Evolutionary conservation across 2,329 filamentous ascomycete species (phyloP).

Genomic region (Hymenoscyphus fraxineus): DNA sequence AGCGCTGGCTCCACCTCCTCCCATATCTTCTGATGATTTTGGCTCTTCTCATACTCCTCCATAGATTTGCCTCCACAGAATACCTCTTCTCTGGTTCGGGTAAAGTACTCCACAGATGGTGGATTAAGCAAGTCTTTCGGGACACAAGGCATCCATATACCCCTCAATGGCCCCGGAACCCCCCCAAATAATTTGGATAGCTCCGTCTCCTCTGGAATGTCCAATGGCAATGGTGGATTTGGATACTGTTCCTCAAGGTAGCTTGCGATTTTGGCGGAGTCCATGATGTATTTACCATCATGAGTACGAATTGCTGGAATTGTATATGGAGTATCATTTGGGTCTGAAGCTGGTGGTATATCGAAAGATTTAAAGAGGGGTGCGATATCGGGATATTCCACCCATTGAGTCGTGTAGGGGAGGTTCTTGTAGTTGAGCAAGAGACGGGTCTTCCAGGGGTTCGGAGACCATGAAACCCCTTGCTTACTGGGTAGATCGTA

Average conservation of each 20-base stretch:
- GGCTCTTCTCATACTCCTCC: slow-evolving; percentile 43
- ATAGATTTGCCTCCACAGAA: slow-evolving; percentile 49
- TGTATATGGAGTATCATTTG: slow-evolving; percentile 48
- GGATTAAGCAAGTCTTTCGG: not conserved
- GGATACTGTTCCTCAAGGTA: slow-evolving; percentile 58
- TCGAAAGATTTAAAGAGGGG: slow-evolving; percentile 40
- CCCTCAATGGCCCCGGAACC: slow-evolving; percentile 2
- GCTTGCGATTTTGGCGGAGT: slow-evolving; percentile 57
- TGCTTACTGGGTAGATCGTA: not conserved
- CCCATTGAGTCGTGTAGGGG: slow-evolving; percentile 65
- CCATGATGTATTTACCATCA: slow-evolving; percentile 59
- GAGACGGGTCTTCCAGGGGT: slow-evolving; percentile 68
- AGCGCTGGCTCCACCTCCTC: slow-evolving; percentile 34
- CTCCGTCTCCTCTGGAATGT: slow-evolving; percentile 46
- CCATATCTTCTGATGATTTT: slow-evolving; percentile 51
- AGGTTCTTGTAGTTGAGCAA: slow-evolving; percentile 65
- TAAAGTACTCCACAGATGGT: not conserved
- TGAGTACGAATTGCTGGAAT: slow-evolving; percentile 54
- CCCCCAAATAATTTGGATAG: slow-evolving; percentile 36
- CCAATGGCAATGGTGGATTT: slow-evolving; percentile 53
- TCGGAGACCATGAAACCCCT: slow-evolving; percentile 50
- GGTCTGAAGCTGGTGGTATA: not conserved
- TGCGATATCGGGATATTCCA: slow-evolving; percentile 64
- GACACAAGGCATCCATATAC: not conserved
- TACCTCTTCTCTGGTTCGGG: slow-evolving; percentile 43